phyloP scores from a whole-genome alignment of 2,329 filamentous ascomycete genomes.

The Colletotrichum eleusines region DNA sequence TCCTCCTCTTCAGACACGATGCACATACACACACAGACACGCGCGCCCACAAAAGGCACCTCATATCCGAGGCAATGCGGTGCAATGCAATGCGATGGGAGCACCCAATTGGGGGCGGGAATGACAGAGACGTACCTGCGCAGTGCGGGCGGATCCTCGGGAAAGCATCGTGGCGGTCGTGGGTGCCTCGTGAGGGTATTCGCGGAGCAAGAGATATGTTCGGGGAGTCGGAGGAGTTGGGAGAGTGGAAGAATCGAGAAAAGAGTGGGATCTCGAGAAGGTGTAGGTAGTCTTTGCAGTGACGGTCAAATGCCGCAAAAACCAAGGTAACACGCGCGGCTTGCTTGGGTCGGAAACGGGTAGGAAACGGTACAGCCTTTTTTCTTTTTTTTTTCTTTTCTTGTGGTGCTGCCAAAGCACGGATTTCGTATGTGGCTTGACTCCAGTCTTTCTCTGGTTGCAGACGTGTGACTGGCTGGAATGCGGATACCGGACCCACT shows the following conservation, averaged over 20 bases:
- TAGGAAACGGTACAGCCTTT: neutral
- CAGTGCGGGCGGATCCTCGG: constrained; percentile 67
- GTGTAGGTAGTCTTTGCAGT: constrained; percentile 1
- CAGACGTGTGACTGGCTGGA: constrained; percentile 28
- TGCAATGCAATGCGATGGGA: neutral
- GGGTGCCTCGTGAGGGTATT: constrained; percentile 39
- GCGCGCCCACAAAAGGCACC: neutral
- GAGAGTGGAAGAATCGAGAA: constrained; percentile 24
- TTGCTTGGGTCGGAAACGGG: constrained; percentile 14
- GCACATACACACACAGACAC: neutral
- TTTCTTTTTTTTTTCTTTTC: neutral
- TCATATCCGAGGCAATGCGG: neutral
- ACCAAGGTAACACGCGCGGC: constrained; percentile 15
- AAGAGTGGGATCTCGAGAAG: constrained; percentile 35
- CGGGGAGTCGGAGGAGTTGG: constrained; percentile 24
- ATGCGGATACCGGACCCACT: neutral
- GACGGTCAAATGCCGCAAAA: constrained; percentile 39
- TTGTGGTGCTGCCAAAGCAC: neutral
- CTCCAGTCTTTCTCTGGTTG: constrained; percentile 1
- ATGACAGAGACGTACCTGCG: constrained; percentile 63
- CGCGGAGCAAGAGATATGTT: constrained; percentile 26
- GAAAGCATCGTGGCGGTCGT: constrained; percentile 64
- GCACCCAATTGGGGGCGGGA: constrained; percentile 26
- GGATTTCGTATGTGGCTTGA: constrained; percentile 30
- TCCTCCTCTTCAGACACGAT: constrained; percentile 13